Percentiles rank a stretch among this genome's conserved stretches.
Evolutionary conservation across 2,329 filamentous ascomycete genomes (phyloP).

Genomic region (Pseudogymnoascus sp.): DNA sequence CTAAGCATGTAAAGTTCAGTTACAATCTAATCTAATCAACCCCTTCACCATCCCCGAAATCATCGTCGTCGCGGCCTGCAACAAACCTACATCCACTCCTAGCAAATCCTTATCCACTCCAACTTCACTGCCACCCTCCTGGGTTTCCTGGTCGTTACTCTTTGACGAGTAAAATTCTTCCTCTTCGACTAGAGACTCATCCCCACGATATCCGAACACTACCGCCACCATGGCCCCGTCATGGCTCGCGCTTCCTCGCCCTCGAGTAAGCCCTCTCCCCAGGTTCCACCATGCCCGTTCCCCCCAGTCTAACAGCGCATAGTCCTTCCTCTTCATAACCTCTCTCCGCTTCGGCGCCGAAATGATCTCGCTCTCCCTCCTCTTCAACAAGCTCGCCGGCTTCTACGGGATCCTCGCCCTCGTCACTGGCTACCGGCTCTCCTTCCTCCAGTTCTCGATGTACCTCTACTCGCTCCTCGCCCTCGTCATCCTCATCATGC

Average conservation of each 20-base stretch:
- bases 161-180: neutral
- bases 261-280: neutral
- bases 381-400: conserved; percentile 89
- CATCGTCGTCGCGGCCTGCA: conserved; percentile 2
- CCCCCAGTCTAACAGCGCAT: neutral
- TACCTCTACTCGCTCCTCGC: conserved; percentile 79
- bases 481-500: conserved; percentile 58
- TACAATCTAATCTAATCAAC: conserved; percentile 6
- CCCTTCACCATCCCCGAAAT: conserved; percentile 3
- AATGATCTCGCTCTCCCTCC: conserved; percentile 70
- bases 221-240: conserved; percentile 5
- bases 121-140: neutral
- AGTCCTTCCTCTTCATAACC: conserved; percentile 82
- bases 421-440: conserved; percentile 77
- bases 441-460: conserved; percentile 76
- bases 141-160: neutral
- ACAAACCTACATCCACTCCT: conserved; percentile 2
- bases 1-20: neutral
- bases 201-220: conserved; percentile 4
- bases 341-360: conserved; percentile 80
- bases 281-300: neutral
- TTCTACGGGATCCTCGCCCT: conserved; percentile 85
- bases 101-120: neutral
- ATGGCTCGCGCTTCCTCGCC: neutral
- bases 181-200: neutral